Base-by-base conservation (phyloP, 2,329 filamentous ascomycete species). In the Paecilomyces sp. region DNA sequence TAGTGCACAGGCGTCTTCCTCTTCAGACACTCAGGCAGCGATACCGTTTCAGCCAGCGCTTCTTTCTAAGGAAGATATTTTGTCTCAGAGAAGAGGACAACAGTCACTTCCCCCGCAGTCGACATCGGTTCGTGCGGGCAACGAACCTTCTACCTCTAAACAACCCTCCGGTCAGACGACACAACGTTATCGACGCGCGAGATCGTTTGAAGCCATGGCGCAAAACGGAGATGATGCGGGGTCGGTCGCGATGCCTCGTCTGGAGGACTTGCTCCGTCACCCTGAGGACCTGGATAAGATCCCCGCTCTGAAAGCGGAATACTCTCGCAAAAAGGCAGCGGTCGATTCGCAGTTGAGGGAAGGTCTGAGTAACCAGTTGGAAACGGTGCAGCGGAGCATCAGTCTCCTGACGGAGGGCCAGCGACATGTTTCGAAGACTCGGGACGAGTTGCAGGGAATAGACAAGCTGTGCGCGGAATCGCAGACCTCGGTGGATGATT, bases 201-300 rank as follows among this genome's bases (percentile, higher is more conserved):
- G 18, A 8, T 7, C 28, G 30, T 52, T 34, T 58, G 15, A 60
- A 60, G 60, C 56, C 33, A 79, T 79, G 74, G 71, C 74, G 31
- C 70, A 69, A 63, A 66, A 68, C 25, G 65, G 65, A 59, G 71
- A 71, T 41, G 60, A 72, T 25, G 71, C 90, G 84, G 86, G 88
- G 85, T 80, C 79, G 60, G 77, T 82, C 63, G 84, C 85, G 54
- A 85, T 90, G 74, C 78, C 77, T 9, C 92, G 92, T 81, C 87
- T 99, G 74, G 86, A 92, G 66, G 93, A 97, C 81, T 86, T 97
- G 63, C 87, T 99, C 66, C 91, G 92, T 70, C 92, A 96, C 72
- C 91, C 94, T 2, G 94, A 99, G 73, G 94, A 99, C 77, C 87
- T 99, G 66, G 94, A 99, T 80, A 97, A 97, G 82, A 93, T 99